phyloP scores from a whole-genome alignment of 164 flowering plant genomes.

The Amborella trichopoda region DNA sequence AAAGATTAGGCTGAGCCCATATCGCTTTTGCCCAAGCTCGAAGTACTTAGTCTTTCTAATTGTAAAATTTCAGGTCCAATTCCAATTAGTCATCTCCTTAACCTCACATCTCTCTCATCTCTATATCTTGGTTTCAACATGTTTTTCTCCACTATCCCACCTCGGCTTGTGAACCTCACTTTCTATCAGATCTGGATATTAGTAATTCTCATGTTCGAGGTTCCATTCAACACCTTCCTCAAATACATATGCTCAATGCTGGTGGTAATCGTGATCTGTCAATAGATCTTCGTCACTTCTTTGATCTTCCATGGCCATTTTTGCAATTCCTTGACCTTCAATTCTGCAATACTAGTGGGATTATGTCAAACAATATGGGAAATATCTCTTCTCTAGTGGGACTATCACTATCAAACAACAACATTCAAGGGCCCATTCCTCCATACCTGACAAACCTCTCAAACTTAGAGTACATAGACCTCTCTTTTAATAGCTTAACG shows the following conservation, averaged over 20 bases:
- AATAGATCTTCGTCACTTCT: constrained; percentile 6
- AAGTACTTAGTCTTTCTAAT: constrained; percentile 9
- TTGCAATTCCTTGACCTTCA: neutral
- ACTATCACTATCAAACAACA: neutral
- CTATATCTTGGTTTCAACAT: constrained; percentile 8
- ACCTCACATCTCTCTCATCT: constrained; percentile 8
- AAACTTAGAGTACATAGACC: too few species aligned
- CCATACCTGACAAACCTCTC: too few species aligned
- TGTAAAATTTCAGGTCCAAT: constrained; percentile 10
- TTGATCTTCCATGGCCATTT: constrained; percentile 6
- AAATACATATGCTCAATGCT: constrained; percentile 4
- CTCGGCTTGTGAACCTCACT: constrained; percentile 9
- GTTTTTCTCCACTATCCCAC: constrained; percentile 8
- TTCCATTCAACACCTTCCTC: constrained; percentile 9
- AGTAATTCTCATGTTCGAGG: constrained; percentile 2
- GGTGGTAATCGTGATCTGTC: constrained; percentile 4
- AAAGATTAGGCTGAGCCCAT: constrained; percentile 15
- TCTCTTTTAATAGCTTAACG: too few species aligned
- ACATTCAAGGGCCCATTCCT: constrained; percentile 15
- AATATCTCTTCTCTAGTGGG: constrained; percentile 5
- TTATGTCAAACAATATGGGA: constrained; percentile 3
- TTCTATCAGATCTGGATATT: constrained; percentile 9
- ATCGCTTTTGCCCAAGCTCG: constrained; percentile 8
- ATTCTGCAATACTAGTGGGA: neutral
- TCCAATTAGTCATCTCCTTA: constrained; percentile 5